Conservation (phyloP, 768 basidiomycete species). For the Amanita thiersii region DNA sequence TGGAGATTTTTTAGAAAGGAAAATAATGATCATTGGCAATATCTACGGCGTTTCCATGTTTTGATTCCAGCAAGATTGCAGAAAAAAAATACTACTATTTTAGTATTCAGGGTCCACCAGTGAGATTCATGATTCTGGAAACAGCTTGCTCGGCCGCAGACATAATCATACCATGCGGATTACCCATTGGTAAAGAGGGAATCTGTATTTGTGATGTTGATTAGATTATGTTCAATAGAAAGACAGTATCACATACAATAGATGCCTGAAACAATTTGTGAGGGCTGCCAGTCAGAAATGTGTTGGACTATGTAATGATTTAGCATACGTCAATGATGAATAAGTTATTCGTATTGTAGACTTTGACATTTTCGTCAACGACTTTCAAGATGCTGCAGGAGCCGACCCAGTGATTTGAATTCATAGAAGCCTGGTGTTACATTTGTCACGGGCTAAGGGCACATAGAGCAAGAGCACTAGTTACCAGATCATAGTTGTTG, state of each 20-base stretch:
- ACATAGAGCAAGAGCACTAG: not conserved
- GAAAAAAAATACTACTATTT: no score
- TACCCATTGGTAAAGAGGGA: constrained; percentile 48
- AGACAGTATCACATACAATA: constrained; percentile 19
- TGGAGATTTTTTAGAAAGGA: no score
- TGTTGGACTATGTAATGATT: constrained; percentile 3
- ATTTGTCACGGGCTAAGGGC: not conserved
- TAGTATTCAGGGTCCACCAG: constrained; percentile 44
- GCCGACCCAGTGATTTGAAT: constrained; percentile 63
- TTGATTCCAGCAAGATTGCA: no score
- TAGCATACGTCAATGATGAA: constrained; percentile 45
- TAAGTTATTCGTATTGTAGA: constrained; percentile 38
- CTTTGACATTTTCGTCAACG: constrained; percentile 52
- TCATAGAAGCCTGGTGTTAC: constrained; percentile 25
- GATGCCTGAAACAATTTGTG: constrained; percentile 20
- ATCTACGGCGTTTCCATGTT: no score
- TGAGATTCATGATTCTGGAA: constrained; percentile 44
- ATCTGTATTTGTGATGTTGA: constrained; percentile 25
- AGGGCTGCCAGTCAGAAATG: not conserved
- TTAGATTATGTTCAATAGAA: not conserved
- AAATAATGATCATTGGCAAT: no score
- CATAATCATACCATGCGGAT: constrained; percentile 51
- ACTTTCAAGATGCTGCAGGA: constrained; percentile 45
- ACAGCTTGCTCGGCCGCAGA: constrained; percentile 50
- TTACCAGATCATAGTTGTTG: constrained; percentile 27